Evolutionary conservation across 768 basidiomycete genomes (phyloP).

Genomic region (Boletales sp.): DNA sequence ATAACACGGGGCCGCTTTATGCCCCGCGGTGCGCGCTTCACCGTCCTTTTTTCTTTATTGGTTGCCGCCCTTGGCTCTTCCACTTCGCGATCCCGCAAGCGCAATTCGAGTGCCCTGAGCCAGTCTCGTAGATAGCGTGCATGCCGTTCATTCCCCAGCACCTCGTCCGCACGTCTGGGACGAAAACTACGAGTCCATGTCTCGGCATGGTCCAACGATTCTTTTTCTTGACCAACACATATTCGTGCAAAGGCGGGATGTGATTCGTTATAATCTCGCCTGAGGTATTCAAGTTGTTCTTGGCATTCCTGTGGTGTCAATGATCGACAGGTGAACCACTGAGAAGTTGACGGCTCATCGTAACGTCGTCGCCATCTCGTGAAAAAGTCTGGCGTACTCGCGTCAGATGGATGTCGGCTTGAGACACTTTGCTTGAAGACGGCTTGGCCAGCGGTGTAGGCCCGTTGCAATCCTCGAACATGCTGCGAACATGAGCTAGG

Average conservation of each 20-base stretch:
- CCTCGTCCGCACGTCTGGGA: conserved; percentile 67
- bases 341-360: not conserved
- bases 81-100: conserved; percentile 24
- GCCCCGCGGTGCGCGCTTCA: conserved; percentile 32
- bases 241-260: conserved; percentile 54
- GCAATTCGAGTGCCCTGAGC: conserved; percentile 67
- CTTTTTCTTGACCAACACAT: conserved; percentile 16
- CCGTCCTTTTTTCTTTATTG: conserved; percentile 20
- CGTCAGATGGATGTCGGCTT: conserved; percentile 1
- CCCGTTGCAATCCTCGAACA: conserved; percentile 54
- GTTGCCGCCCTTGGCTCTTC: conserved; percentile 3
- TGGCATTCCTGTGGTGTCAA: conserved; percentile 16
- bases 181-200: conserved; percentile 76
- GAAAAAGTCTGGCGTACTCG: conserved; percentile 19
- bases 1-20: conserved; percentile 59
- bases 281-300: conserved; percentile 9
- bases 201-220: conserved; percentile 29
- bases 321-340: not conserved
- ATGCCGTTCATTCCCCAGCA: conserved; percentile 72
- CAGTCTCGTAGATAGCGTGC: conserved; percentile 75
- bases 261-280: conserved; percentile 20
- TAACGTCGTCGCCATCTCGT: not conserved
- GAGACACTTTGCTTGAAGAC: conserved; percentile 9
- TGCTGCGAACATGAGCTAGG: conserved; percentile 55
- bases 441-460: conserved; percentile 21